Percentiles rank a stretch among this genome's conserved stretches.
Conservation (phyloP, 148 eudicot genomes). For the Spergularia bocconei region DNA sequence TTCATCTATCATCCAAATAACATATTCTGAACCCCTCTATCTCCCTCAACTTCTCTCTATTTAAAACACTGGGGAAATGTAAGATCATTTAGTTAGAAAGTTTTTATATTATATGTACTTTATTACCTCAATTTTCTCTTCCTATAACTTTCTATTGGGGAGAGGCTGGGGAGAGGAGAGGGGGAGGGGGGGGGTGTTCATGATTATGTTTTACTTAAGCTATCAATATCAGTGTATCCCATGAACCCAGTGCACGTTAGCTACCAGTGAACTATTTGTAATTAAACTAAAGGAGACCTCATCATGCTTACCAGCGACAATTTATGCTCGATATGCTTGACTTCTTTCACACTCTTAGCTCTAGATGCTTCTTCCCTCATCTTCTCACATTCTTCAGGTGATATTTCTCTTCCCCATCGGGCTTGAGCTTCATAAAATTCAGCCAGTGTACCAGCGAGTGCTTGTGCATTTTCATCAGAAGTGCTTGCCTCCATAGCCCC, state of each 20-base stretch:
- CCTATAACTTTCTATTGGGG: neutral
- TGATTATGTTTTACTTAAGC: neutral
- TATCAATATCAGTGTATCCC: neutral
- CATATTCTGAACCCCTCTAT: too few relatives aligned
- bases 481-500: constrained; percentile 38
- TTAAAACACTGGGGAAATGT: too few relatives aligned
- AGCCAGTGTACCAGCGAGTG: constrained; percentile 84
- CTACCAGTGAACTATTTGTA: neutral
- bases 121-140: neutral
- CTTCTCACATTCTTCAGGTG: constrained; percentile 63
- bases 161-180: too few relatives aligned
- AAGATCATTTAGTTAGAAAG: neutral
- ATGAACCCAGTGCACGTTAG: neutral
- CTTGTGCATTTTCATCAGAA: constrained; percentile 40
- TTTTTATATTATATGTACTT: neutral
- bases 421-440: constrained; percentile 97
- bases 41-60: too few relatives aligned
- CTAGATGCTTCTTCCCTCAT: constrained; percentile 76
- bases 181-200: neutral
- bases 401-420: constrained; percentile 78
- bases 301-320: constrained; percentile 58
- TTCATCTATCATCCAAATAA: too few relatives aligned
- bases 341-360: constrained; percentile 49
- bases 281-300: constrained; percentile 1
- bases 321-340: constrained; percentile 81